Base-by-base conservation (phyloP, 306 rosid genomes). In the Rubus parviflorus region DNA sequence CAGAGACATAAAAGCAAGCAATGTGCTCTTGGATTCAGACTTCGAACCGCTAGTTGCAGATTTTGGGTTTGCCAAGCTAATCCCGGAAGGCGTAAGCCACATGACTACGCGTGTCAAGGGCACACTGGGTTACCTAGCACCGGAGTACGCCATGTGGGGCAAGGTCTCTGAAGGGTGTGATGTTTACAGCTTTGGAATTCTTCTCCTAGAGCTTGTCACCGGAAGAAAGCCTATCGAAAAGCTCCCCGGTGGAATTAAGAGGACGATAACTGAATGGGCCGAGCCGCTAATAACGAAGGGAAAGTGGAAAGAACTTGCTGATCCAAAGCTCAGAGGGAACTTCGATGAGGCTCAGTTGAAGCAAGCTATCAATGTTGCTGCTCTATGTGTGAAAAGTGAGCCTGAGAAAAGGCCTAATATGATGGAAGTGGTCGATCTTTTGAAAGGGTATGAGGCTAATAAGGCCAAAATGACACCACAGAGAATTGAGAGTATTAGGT, bases 61-160 rank as follows among this genome's bases (percentile, higher is more conserved):
- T 82, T 91, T 94, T 37, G 98, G 98, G 43, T 94, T 94, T 15
- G 98, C 98, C 10, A 94, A 94, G 82, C 85, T 94, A 49, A 94
- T 94, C 47, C 97, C 94, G 0, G 97, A 94, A 82, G 98, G 96
- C 0, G 98, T 94, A 2, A 94, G 97, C 57, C 98, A 94, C 83
- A 80, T 94, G 91, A 90, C 97, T 13, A 91, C 98, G 8, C 89
- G 92, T 7, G 98, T 94, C 8, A 94, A 91, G 86, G 98, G 98
- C 9, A 94, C 98, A 0, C 73, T 91, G 41, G 98, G 98, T 8
- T 94, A 94, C 85, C 73, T 94, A 17, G 98, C 98, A 7, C 97
- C 96, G 0, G 97, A 94, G 77, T 94, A 94, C 57, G 98, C 96
- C 2, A 94, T 94, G 98, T 94, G 97, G 98, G 98, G 97, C 0